These are phyloP conservation scores for Pisolithus microcarpus DNA, from an alignment of 768 basidiomycete species.

Conservation along the genomic window DNA sequence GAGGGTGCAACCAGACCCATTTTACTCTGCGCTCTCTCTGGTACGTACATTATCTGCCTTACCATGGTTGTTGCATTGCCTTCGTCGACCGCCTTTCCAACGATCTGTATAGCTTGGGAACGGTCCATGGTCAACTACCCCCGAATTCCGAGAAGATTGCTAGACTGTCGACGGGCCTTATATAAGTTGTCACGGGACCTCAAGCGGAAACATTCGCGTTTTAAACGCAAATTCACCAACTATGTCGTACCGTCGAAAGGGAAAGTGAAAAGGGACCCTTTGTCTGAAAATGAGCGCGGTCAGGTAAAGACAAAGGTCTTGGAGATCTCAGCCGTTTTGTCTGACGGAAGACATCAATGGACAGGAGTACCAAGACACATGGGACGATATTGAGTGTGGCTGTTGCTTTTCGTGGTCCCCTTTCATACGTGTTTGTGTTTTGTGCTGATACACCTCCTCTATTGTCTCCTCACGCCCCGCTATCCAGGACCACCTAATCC, in stretches of 20 bases:
- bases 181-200: constrained; percentile 39
- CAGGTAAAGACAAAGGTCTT: neutral
- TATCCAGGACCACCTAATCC: constrained; percentile 70
- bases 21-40: constrained; percentile 46
- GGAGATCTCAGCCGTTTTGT: neutral
- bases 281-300: neutral
- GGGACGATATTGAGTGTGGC: constrained; percentile 73
- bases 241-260: constrained; percentile 37
- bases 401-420: constrained; percentile 75
- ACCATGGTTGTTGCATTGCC: too few relatives aligned
- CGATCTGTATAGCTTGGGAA: constrained; percentile 27
- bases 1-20: constrained; percentile 16
- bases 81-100: too few relatives aligned
- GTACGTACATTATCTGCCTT: constrained; percentile 26
- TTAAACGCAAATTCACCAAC: constrained; percentile 29
- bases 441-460: neutral
- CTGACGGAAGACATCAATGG: constrained; percentile 29
- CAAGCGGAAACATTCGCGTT: constrained; percentile 26
- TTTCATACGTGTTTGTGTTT: constrained; percentile 45
- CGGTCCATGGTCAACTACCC: constrained; percentile 54
- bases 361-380: constrained; percentile 35
- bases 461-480: neutral
- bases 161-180: constrained; percentile 42
- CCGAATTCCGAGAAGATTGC: constrained; percentile 44
- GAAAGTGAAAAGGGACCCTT: constrained; percentile 31